These are phyloP conservation scores for Thraustochytrium striatum DNA, from an alignment of 352 stramenopile species.

Conservation along the genomic window DNA sequence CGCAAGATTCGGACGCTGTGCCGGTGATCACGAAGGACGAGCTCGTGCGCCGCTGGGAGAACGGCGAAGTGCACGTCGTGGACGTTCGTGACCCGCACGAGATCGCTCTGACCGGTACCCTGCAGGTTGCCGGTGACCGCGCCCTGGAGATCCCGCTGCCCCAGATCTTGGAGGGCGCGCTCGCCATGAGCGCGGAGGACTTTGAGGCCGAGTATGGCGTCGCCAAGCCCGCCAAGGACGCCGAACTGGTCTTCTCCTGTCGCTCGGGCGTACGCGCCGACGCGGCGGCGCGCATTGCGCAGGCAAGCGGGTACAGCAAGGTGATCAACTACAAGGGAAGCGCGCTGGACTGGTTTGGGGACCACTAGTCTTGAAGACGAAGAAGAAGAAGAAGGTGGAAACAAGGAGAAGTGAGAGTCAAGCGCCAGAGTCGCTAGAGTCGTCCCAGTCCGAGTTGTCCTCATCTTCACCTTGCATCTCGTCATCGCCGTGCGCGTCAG, in stretches of 20 bases:
- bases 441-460: neutral
- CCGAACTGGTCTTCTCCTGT: slow-evolving; percentile 18
- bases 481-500: neutral
- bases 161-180: neutral
- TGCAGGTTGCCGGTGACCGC: neutral
- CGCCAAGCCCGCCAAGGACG: neutral
- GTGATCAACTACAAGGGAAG: slow-evolving; percentile 43
- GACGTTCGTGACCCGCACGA: slow-evolving; percentile 37
- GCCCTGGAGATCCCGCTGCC: slow-evolving; percentile 23
- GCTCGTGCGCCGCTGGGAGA: slow-evolving; percentile 14
- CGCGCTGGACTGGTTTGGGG: slow-evolving; percentile 22
- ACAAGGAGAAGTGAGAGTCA: neutral
- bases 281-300: neutral
- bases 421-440: neutral
- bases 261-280: slow-evolving; percentile 12
- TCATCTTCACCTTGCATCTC: neutral
- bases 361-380: neutral
- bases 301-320: neutral
- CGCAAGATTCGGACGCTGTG: too few relatives aligned
- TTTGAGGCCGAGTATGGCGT: slow-evolving; percentile 28
- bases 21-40: neutral
- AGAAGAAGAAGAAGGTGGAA: neutral
- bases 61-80: slow-evolving; percentile 5
- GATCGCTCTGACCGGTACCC: neutral
- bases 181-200: slow-evolving; percentile 23